Evolutionary conservation across 345 rosid species (phyloP), one percentile per base, ranked within the genome.

Genomic region (Melaleuca quinquenervia): DNA sequence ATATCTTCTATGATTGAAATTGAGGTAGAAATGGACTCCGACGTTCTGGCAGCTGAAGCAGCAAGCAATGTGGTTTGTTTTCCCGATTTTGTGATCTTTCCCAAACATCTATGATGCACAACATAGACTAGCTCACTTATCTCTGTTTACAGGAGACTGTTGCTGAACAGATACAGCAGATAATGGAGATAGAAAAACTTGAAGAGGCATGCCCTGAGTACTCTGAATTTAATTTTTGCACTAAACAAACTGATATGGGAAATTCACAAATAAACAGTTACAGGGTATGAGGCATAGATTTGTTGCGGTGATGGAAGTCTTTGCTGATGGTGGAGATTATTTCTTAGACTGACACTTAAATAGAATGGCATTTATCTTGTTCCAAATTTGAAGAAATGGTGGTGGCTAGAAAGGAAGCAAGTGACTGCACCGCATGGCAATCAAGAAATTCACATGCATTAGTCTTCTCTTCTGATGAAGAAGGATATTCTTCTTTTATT

Each of bases 1-100:
- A 95, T 96, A 87, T 94, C 98, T 85, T 97, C 96, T n/a, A 97
- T 97, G 98, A 96, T 97, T 88, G 98, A 96, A 92, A 95, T 97
- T 49, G 98, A 97, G 89, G 95, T 97, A 82, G 98, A 96, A 90
- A 91, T 97, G 98, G 98, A 95, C 90, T 92, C 90, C 29, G 96
- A 96, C 89, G 99, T 97, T 90, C 95, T 97, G 87, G 98, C 98
- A 89, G 99, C 98, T 10, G 98, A 97, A 91, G 93, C 96, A 89
- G 96, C 89, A 51, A 89, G 93, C 95, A 92, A 91, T 89, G 89
- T 91, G 85, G 99, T 97, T 51, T 55, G 98, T 91, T 41, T 50
- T 20, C 50, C n/a, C 14, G 53, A 84, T 84, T 22, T 82, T 80
- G 16, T 82, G 86, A 52, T 64, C 53, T 86, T 74, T 82, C 55